Evolutionary conservation across 345 rosid species (phyloP).

Genomic region (Euphorbia lathyris): DNA sequence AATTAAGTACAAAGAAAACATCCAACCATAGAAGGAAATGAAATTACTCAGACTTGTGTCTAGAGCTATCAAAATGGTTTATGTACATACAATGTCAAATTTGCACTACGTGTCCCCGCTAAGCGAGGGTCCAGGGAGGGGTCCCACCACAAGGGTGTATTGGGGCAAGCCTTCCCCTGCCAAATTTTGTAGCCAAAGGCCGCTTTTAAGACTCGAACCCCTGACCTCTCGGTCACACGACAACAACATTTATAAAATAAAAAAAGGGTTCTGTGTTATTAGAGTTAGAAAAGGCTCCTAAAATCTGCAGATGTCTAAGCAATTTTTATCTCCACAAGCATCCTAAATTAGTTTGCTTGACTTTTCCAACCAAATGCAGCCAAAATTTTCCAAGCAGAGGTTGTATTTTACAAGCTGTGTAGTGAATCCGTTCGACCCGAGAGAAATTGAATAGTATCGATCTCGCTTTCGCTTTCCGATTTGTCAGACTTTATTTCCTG

Average conservation of each 20-base stretch:
- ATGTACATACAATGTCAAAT: conserved; percentile 31
- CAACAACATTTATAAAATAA: no score
- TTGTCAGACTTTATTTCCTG: conserved; percentile 17
- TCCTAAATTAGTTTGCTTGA: conserved; percentile 39
- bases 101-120: no score
- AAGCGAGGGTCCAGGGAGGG: no score
- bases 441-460: background rate
- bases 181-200: no score
- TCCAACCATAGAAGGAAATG: conserved; percentile 15
- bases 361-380: conserved; percentile 37
- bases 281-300: conserved; percentile 51
- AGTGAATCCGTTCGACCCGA: conserved; percentile 10
- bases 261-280: conserved; percentile 37
- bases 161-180: no score
- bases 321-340: conserved; percentile 27
- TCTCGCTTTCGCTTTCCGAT: conserved; percentile 9
- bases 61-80: conserved; percentile 38
- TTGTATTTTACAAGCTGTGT: conserved; percentile 23
- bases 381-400: conserved; percentile 43
- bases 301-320: conserved; percentile 34
- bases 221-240: no score
- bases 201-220: no score
- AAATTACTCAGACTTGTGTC: conserved; percentile 32
- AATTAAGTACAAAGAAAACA: conserved; percentile 19
- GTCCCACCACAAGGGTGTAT: no score